Evolutionary conservation across 352 stramenopile species (phyloP).

Genomic region (Phytopythium litorale): DNA sequence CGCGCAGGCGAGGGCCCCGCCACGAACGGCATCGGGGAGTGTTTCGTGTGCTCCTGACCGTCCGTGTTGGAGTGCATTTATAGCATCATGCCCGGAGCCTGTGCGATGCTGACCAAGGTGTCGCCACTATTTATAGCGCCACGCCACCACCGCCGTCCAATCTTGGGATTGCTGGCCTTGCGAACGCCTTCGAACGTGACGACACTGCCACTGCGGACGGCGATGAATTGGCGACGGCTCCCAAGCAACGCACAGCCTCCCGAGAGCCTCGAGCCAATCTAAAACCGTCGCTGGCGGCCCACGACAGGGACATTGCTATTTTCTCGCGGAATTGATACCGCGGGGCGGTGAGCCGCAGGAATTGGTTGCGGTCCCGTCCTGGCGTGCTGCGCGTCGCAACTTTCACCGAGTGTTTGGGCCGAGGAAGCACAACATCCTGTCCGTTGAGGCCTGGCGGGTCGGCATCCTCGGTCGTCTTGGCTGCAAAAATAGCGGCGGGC

Average conservation of each 20-base stretch:
- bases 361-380: not conserved
- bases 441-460: not conserved
- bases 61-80: not conserved
- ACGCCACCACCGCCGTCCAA: not conserved
- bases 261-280: not conserved
- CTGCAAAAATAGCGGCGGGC: not conserved
- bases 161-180: not conserved
- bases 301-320: constrained; percentile 1
- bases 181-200: not conserved
- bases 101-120: not conserved
- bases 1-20: not conserved
- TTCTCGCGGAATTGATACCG: not conserved
- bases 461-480: not conserved
- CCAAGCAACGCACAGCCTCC: not conserved
- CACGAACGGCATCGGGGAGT: not conserved
- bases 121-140: not conserved
- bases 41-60: not conserved
- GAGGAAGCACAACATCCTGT: not conserved
- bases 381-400: not conserved
- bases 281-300: not conserved
- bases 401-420: not conserved
- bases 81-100: not conserved
- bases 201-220: not conserved
- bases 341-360: not conserved
- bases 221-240: not conserved